Percentiles rank a stretch among this genome's conserved stretches.
phyloP scores from a whole-genome alignment of 768 basidiomycete genomes.

The Cytidiella melzeri region DNA sequence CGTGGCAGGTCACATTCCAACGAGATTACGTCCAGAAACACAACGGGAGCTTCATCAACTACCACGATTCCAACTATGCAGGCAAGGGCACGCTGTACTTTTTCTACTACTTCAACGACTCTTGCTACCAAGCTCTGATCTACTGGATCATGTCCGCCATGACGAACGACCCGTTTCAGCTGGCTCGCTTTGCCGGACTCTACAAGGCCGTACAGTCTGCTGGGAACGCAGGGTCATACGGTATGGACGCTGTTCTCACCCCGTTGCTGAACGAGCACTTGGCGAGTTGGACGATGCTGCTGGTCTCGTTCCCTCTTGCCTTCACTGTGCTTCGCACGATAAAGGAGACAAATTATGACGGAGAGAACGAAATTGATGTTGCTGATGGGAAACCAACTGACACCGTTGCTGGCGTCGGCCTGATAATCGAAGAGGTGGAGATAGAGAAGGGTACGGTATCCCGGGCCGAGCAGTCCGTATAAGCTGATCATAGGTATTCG shows the following conservation, averaged over 20 bases:
- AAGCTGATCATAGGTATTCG: no score
- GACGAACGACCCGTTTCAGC: constrained; percentile 75
- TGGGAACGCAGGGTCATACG: constrained; percentile 35
- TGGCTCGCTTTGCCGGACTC: constrained; percentile 77
- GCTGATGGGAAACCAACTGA: no score
- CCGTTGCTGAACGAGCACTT: constrained; percentile 38
- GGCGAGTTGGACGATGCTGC: constrained; percentile 29
- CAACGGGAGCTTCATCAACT: constrained; percentile 19
- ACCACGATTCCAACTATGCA: constrained; percentile 27
- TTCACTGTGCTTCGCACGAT: constrained; percentile 27
- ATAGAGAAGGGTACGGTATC: constrained; percentile 15
- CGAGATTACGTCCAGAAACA: constrained; percentile 13
- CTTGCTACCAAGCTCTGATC: constrained; percentile 81
- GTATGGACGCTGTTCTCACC: constrained; percentile 38
- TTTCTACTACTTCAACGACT: constrained; percentile 68
- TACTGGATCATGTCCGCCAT: constrained; percentile 85
- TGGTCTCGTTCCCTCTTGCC: constrained; percentile 30
- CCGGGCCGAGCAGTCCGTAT: no score
- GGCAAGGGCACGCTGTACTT: constrained; percentile 49
- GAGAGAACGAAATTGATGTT: constrained; percentile 25
- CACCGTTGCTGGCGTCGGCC: no score
- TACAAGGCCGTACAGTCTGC: constrained; percentile 39
- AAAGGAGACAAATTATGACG: constrained; percentile 32
- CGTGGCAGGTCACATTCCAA: constrained; percentile 35
- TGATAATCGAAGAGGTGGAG: constrained; percentile 9